phyloP scores from a whole-genome alignment of 73 alveolate genomes.

The Paraurostyla sp. region DNA sequence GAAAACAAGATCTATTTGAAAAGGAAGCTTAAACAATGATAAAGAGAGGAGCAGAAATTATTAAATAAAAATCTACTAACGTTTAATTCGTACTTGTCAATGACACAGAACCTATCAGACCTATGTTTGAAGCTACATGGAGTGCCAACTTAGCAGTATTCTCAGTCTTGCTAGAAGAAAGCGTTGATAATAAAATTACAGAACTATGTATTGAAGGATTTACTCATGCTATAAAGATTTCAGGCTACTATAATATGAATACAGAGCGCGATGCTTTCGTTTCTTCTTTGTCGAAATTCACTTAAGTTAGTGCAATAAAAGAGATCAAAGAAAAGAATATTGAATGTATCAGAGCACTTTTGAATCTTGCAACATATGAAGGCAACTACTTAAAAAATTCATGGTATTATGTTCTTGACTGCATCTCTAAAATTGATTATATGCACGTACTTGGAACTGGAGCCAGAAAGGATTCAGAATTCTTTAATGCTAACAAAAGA shows the following conservation, averaged over 20 bases:
- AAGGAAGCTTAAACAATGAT: slow-evolving; percentile 89
- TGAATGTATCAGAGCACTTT: slow-evolving; percentile 76
- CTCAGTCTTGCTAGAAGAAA: slow-evolving; percentile 84
- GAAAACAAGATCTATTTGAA: slow-evolving; percentile 82
- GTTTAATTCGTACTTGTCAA: slow-evolving; percentile 69
- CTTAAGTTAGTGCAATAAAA: slow-evolving; percentile 61
- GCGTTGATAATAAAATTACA: slow-evolving; percentile 71
- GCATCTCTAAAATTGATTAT: slow-evolving; percentile 80
- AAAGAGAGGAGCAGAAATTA: slow-evolving; percentile 84
- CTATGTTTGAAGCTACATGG: slow-evolving; percentile 87
- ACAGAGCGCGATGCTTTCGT: slow-evolving; percentile 87
- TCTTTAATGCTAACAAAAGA: slow-evolving; percentile 25
- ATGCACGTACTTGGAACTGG: slow-evolving; percentile 80
- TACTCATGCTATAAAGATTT: slow-evolving; percentile 74
- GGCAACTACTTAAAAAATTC: slow-evolving; percentile 77
- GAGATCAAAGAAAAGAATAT: slow-evolving; percentile 78
- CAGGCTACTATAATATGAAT: slow-evolving; percentile 78
- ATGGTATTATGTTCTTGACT: slow-evolving; percentile 80
- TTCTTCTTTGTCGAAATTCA: slow-evolving; percentile 79
- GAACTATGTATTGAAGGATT: slow-evolving; percentile 85
- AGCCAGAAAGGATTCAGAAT: slow-evolving; percentile 71
- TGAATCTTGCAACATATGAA: slow-evolving; percentile 78
- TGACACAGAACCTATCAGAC: slow-evolving; percentile 79
- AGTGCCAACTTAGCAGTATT: slow-evolving; percentile 88
- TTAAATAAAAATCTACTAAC: slow-evolving; percentile 74